A percentile compares a stretch with the other conserved stretches of the same genome.
phyloP scores from a whole-genome alignment of 1,284 basidiomycete genomes.

The Wallemia hederae region DNA sequence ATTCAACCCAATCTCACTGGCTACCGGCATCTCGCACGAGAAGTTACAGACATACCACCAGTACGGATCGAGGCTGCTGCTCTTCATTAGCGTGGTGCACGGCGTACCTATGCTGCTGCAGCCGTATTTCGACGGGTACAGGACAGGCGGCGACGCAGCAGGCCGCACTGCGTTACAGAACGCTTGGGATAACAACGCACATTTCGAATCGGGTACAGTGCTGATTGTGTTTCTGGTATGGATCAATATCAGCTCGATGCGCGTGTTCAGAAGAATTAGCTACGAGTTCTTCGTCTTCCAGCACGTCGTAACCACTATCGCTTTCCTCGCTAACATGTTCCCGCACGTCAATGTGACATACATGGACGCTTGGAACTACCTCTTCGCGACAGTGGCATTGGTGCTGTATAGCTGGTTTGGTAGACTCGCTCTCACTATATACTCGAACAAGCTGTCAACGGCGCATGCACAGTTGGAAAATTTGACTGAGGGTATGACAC shows the following conservation, averaged over 20 bases:
- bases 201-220: neutral
- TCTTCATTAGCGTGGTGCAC: neutral
- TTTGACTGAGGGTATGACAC: constrained; percentile 6
- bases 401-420: constrained; percentile 1
- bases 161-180: neutral
- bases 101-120: neutral
- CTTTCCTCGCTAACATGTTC: constrained; percentile 10
- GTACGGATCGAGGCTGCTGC: constrained; percentile 8
- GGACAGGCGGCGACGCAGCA: neutral
- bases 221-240: neutral
- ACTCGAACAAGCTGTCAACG: neutral
- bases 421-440: neutral
- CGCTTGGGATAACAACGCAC: neutral
- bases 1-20: constrained; percentile 10
- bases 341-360: constrained; percentile 6
- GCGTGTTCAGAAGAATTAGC: neutral
- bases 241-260: neutral
- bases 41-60: constrained; percentile 12
- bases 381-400: neutral
- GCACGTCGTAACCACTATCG: constrained; percentile 10
- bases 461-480: neutral
- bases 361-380: constrained; percentile 7
- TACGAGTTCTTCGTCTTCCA: constrained; percentile 13
- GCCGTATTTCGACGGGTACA: neutral
- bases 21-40: constrained; percentile 12